Base-by-base conservation (phyloP, 2,329 filamentous ascomycete species). In the Pochonia chlamydosporia region DNA sequence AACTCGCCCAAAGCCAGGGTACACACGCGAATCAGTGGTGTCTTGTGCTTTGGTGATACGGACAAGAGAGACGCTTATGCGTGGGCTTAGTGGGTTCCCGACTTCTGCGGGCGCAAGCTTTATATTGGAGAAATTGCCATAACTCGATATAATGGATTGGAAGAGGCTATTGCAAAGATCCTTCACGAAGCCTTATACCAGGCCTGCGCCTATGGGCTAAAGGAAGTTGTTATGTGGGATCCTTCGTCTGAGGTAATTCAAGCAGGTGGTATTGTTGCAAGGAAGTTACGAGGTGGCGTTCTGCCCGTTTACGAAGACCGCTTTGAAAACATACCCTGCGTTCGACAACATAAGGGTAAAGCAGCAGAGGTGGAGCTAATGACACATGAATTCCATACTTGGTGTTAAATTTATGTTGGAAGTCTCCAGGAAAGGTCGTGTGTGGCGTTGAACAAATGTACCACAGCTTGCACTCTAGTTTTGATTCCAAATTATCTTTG, bases 121-220 rank as follows among this genome's bases (percentile, higher is more conserved):
- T 35, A 18, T 18, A 35, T 35, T 16, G 31, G 31, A 18, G n/a
- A 40, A 5, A 40, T 40, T 14, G 39, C 7, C 25, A 24, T 14
- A 5, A 24, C 6, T 40, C 25, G 39, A 40, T 7, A 16, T n/a
- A 14, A 5, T 14, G 39, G 39, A 7, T n/a, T 40, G 39, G 7
- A 24, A n/a, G 10, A 16, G 10, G n/a, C 31, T 7, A 35, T 35
- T 18, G 31, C 31, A 35, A 35, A 35, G 31, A 18, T 63, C 57
- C 36, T 51, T 66, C 26, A 51, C 21, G 50, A 49, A 3, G 56
- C 63, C 26, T 47, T 62, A 6, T 49, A 51, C 7, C 46, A 50
- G 5, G 53, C 61, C 13, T 65, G 62, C 36, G 54, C 59, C 14
- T 40, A 46, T 6, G 31, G 31, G 16, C n/a, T 35, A 7, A 35